Conservation (phyloP, 805 yeast species). For the Candida lessepsii region DNA sequence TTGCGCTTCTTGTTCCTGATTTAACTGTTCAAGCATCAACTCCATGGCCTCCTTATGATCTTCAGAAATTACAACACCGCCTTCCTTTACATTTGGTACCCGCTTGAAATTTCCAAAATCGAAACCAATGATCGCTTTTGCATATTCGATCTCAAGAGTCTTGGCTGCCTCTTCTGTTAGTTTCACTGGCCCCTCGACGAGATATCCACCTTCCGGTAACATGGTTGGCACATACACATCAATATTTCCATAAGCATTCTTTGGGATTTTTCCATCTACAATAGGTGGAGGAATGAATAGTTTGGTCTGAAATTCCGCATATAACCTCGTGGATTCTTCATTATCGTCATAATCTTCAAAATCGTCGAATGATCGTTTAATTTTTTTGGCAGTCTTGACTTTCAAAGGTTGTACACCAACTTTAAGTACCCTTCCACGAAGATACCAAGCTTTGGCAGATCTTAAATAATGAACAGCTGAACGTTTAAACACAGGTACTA, state of each 20-base stretch:
- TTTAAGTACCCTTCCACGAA: constrained; percentile 72
- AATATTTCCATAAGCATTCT: constrained; percentile 78
- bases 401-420: constrained; percentile 68
- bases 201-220: constrained; percentile 79
- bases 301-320: constrained; percentile 78
- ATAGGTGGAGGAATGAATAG: constrained; percentile 64
- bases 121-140: constrained; percentile 84
- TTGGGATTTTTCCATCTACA: constrained; percentile 64
- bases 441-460: constrained; percentile 84
- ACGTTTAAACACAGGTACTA: constrained; percentile 66
- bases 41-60: constrained; percentile 61
- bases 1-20: constrained; percentile 49
- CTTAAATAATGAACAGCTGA: constrained; percentile 59
- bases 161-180: constrained; percentile 70
- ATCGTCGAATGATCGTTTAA: constrained; percentile 23
- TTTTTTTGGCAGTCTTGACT: constrained; percentile 20
- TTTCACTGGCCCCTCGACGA: constrained; percentile 47
- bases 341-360: constrained; percentile 38
- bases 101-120: constrained; percentile 53
- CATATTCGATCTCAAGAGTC: constrained; percentile 69
- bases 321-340: constrained; percentile 59
- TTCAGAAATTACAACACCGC: constrained; percentile 73
- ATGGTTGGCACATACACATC: constrained; percentile 75
- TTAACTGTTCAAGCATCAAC: constrained; percentile 47
- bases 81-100: constrained; percentile 60